Base-by-base conservation (phyloP, 352 stramenopile genomes). In the Phytopythium boreale region DNA sequence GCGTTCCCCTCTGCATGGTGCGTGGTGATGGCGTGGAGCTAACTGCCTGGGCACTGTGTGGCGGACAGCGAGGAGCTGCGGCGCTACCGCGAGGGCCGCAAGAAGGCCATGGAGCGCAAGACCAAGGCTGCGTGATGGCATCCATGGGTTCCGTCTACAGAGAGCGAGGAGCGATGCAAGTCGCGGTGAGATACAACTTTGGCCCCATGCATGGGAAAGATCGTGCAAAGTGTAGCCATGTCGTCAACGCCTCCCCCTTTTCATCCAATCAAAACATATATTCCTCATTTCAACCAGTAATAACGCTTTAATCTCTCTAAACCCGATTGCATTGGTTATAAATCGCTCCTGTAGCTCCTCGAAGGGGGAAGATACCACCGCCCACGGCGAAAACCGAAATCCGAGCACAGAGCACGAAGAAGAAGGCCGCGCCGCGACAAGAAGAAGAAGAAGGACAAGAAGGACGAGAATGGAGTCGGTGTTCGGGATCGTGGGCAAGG, bases 401-500 rank as follows among this genome's bases (percentile, higher is more conserved):
- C 19, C 44, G 22, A 56, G 14, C 14, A 31, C n/a, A n/a, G n/a
- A n/a, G n/a, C n/a, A n/a, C n/a, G 34, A 24, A 56, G 34, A 56
- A 61, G 43, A 31, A 49, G 61, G 11, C 44, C n/a, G n/a, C n/a
- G n/a, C n/a, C n/a, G n/a, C n/a, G n/a, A n/a, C n/a, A n/a, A n/a
- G n/a, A 11, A 8, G 11, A 55, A 36, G 61, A 72, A 53, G 15
- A 70, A 67, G 36, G 65, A 29, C 2, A 26, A 19, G 43, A 17
- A 69, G 34, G 72, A n/a, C 29, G 27, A 64, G 20, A 53, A 96
- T 92, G 75, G 88, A 96, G 70, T 94, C 87, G 68, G 80, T 93
- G 66, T 95, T 96, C 67, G 88, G 88, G 58, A 84, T 96, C 74
- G 88, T 96, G 44, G 88, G 88, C 58, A 96, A 96, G 71, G 88